A percentile compares a stretch with the other conserved stretches of the same genome.
Conservation (phyloP, 768 basidiomycete species). For the Collybia mongolica region DNA sequence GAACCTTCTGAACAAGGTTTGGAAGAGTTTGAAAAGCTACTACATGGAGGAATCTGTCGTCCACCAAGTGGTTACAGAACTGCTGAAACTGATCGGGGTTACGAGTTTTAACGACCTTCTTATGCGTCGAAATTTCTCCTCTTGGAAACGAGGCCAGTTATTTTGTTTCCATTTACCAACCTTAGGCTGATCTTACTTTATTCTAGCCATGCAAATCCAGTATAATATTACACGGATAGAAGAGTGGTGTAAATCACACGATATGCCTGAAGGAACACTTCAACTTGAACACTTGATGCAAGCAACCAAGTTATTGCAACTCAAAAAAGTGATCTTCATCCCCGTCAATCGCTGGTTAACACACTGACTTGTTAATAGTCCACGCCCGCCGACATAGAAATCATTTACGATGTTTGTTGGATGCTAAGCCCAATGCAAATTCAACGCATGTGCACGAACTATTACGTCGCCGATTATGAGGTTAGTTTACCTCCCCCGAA, state of each 20-base stretch:
- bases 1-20: conserved; percentile 95
- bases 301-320: conserved; percentile 94
- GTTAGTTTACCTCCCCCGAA: conserved; percentile 32
- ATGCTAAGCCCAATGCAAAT: conserved; percentile 99
- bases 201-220: conserved; percentile 97
- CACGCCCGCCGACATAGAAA: conserved; percentile 93
- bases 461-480: conserved; percentile 99
- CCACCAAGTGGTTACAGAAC: conserved; percentile 92
- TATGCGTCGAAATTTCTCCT: conserved; percentile 98
- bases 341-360: not conserved
- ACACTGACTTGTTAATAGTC: conserved; percentile 48
- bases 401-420: conserved; percentile 99
- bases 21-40: conserved; percentile 97
- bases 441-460: conserved; percentile 98
- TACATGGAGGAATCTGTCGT: conserved; percentile 98
- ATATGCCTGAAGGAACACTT: conserved; percentile 97
- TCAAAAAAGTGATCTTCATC: conserved; percentile 76
- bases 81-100: conserved; percentile 93
- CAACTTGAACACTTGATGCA: conserved; percentile 99
- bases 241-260: conserved; percentile 99
- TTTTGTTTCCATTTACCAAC: not conserved
- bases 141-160: conserved; percentile 93
- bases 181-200: not conserved
- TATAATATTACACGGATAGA: conserved; percentile 98
- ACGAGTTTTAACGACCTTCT: conserved; percentile 97